A percentile compares a stretch with the other conserved stretches of the same genome.
Conservation (phyloP, 805 yeast species). For the Hanseniaspora hatyaiensis region DNA sequence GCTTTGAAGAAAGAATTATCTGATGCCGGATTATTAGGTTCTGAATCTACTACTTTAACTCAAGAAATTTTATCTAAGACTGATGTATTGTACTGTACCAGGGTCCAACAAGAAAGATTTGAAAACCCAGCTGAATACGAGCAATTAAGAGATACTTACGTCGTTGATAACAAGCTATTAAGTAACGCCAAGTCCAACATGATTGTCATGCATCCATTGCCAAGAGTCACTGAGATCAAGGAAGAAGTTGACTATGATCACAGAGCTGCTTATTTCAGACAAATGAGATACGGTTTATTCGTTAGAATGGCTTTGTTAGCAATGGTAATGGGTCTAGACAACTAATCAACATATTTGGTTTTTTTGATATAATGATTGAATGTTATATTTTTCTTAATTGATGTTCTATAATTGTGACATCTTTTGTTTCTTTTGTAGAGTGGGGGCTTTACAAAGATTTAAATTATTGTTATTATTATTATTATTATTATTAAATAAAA, state of each 20-base stretch:
- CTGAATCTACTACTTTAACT: constrained; percentile 67
- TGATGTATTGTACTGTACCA: constrained; percentile 93
- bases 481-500: not conserved
- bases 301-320: constrained; percentile 98
- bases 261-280: constrained; percentile 98
- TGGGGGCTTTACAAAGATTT: constrained; percentile 15
- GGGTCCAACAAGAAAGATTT: constrained; percentile 97
- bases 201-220: constrained; percentile 98
- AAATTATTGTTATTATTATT: not conserved
- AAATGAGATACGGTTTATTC: constrained; percentile 95
- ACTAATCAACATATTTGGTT: constrained; percentile 31
- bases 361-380: too few species aligned
- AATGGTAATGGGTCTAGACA: constrained; percentile 93
- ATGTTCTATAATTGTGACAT: too few species aligned
- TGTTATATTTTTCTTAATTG: too few species aligned
- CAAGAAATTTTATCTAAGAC: constrained; percentile 77
- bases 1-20: constrained; percentile 55
- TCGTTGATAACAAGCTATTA: constrained; percentile 84
- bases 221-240: constrained; percentile 89
- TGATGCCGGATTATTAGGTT: constrained; percentile 54
- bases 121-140: constrained; percentile 62
- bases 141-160: constrained; percentile 78
- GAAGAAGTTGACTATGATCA: constrained; percentile 99
- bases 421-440: constrained; percentile 1
- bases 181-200: constrained; percentile 92